Base-by-base conservation (phyloP, 768 basidiomycete genomes). In the Mycena sanguinolenta region DNA sequence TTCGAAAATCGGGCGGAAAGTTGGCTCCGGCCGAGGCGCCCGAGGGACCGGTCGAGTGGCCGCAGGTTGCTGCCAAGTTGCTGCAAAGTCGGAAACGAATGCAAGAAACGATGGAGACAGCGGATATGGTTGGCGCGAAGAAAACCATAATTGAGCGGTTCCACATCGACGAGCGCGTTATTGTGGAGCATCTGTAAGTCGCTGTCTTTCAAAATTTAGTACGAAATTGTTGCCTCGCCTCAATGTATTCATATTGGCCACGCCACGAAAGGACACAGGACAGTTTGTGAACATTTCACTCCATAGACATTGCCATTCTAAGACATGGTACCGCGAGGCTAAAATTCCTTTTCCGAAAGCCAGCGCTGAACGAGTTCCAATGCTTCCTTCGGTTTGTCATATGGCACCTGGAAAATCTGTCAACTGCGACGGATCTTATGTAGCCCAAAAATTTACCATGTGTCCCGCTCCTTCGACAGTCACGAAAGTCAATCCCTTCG, bases 381-480 rank as follows among this genome's bases (percentile, higher is more conserved):
- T 8, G 87, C 79, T 65, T 88, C 84, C 44, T 81, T 81, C 2
- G 88, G 88, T 73, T 90, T 90, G 71, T 92, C 88, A 72, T 87
- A 89, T 0, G 91, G 90, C 23, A 86, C 88, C 88, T 88, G 58
- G 13, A 12, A 68, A 58, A 5, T 68, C 27, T 49, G 30, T 27
- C n/a, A n/a, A n/a, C n/a, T n/a, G n/a, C n/a, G n/a, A n/a, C n/a
- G n/a, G 1, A 38, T 2, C 44, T 9, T 4, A 19, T 30, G 21
- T 10, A 58, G 23, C n/a, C 8, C 59, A 36, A 49, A 49, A 32
- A 77, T 82, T 73, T 42, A 91, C 91, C 91, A 92, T 88, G 78
- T 92, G 91, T n/a, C 91, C 91, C n/a, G 90, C 91, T 5, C 83
- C 86, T 44, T 82, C 77, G 34, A 90, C 49, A 0, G 65, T 67